A percentile compares a stretch with the other conserved stretches of the same genome.
These are phyloP conservation scores for Phytopythium delawarense DNA, from an alignment of 352 stramenopile genomes.

Conservation along the genomic window DNA sequence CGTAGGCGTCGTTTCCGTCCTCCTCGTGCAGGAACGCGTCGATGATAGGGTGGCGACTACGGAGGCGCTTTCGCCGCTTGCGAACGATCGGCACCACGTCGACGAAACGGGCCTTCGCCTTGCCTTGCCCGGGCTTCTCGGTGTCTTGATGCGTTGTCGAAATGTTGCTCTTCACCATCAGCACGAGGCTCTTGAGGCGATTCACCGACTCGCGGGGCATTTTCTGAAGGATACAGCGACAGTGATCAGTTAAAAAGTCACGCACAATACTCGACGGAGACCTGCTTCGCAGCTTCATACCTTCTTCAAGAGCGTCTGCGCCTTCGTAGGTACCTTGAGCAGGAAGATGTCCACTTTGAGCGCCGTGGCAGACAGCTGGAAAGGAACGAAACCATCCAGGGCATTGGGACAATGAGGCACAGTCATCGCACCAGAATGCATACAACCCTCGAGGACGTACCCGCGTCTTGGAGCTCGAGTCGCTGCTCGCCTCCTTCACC, in stretches of 20 bases:
- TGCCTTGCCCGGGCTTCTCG: conserved; percentile 14
- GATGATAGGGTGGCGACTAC: conserved; percentile 68
- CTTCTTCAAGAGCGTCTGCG: conserved; percentile 34
- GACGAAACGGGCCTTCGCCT: conserved; percentile 30
- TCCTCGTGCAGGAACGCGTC: conserved; percentile 76
- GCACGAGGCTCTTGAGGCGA: conserved; percentile 29
- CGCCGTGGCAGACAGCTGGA: conserved; percentile 43
- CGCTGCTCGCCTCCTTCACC: conserved; percentile 38
- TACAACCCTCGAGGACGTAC: conserved; percentile 12
- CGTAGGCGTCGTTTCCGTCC: conserved; percentile 60
- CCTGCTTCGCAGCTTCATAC: conserved; percentile 12
- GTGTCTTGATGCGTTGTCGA: conserved; percentile 12
- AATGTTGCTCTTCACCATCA: conserved; percentile 37
- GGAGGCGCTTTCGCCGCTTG: conserved; percentile 46
- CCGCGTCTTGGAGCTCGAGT: conserved; percentile 36
- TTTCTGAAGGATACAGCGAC: conserved; percentile 10
- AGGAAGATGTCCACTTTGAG: conserved; percentile 70
- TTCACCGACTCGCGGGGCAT: conserved; percentile 18
- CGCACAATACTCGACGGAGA: background rate
- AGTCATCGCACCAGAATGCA: background rate
- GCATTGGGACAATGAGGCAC: background rate
- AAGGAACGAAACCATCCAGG: background rate
- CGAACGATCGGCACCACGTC: conserved; percentile 54
- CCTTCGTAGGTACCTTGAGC: conserved; percentile 37
- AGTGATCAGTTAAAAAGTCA: background rate